Conservation (phyloP, 768 basidiomycete genomes). For the Dioszegia crocea region DNA sequence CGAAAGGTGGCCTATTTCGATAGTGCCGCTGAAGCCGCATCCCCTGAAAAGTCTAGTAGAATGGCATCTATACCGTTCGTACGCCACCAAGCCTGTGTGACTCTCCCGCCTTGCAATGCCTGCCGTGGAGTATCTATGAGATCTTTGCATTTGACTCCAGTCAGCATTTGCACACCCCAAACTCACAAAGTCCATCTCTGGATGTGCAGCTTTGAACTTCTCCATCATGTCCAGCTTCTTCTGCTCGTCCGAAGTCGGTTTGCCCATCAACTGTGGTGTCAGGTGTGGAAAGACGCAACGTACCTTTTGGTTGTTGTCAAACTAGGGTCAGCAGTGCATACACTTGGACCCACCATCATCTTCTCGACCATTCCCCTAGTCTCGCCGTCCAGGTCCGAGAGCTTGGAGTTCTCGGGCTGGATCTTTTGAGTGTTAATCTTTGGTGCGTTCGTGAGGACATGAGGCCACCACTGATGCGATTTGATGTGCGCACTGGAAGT, state of each 20-base stretch:
- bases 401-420: slow-evolving; percentile 87
- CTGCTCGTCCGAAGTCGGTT: slow-evolving; percentile 88
- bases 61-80: too few relatives aligned
- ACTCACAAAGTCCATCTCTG: slow-evolving; percentile 75
- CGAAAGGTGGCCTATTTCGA: too few relatives aligned
- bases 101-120: too few relatives aligned
- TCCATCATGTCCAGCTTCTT: slow-evolving; percentile 89
- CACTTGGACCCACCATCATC: slow-evolving; percentile 80
- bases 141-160: slow-evolving; percentile 20
- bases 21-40: too few relatives aligned
- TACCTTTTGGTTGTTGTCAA: slow-evolving; percentile 53
- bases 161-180: background rate
- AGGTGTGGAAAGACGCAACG: background rate
- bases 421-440: slow-evolving; percentile 97
- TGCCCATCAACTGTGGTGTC: slow-evolving; percentile 67
- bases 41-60: too few relatives aligned
- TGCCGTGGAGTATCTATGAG: too few relatives aligned
- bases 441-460: slow-evolving; percentile 88
- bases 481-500: slow-evolving; percentile 52
- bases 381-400: slow-evolving; percentile 92
- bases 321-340: slow-evolving; percentile 29
- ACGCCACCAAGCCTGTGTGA: too few relatives aligned
- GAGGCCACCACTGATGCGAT: slow-evolving; percentile 93
- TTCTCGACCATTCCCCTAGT: slow-evolving; percentile 99
- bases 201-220: slow-evolving; percentile 85